These are phyloP conservation scores for Hymenoscyphus albidus DNA, from an alignment of 2,329 filamentous ascomycete genomes.

Conservation along the genomic window DNA sequence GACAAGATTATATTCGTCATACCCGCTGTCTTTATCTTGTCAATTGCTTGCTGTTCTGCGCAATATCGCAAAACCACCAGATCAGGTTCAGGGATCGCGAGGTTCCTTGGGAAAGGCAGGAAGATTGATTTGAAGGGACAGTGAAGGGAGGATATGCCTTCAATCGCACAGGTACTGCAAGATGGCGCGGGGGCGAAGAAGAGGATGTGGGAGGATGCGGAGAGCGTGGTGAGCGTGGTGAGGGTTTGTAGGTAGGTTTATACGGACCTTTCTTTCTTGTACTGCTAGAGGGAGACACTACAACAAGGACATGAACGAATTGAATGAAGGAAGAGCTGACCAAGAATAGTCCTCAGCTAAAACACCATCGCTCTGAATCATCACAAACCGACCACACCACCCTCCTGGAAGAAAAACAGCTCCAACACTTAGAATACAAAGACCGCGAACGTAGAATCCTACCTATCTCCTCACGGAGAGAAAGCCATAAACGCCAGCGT, in stretches of 20 bases:
- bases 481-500: background rate
- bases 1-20: too few relatives aligned
- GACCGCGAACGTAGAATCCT: background rate
- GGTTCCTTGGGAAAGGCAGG: background rate
- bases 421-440: background rate
- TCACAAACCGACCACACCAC: background rate
- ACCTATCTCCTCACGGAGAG: background rate
- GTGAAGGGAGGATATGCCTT: constrained; percentile 24
- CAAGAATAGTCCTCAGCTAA: background rate
- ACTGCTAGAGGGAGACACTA: background rate
- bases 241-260: constrained; percentile 19
- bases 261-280: too few relatives aligned
- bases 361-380: background rate
- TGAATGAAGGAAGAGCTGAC: background rate
- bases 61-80: too few relatives aligned
- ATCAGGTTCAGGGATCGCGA: too few relatives aligned
- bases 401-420: background rate
- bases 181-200: constrained; percentile 19
- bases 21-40: too few relatives aligned
- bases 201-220: constrained; percentile 25
- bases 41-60: too few relatives aligned
- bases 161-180: constrained; percentile 23
- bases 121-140: background rate
- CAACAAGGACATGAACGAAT: too few relatives aligned
- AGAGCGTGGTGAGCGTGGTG: constrained; percentile 14